These are phyloP conservation scores for Pontederia paniculata DNA, from an alignment of 176 grass and related monocot species.

Conservation along the genomic window DNA sequence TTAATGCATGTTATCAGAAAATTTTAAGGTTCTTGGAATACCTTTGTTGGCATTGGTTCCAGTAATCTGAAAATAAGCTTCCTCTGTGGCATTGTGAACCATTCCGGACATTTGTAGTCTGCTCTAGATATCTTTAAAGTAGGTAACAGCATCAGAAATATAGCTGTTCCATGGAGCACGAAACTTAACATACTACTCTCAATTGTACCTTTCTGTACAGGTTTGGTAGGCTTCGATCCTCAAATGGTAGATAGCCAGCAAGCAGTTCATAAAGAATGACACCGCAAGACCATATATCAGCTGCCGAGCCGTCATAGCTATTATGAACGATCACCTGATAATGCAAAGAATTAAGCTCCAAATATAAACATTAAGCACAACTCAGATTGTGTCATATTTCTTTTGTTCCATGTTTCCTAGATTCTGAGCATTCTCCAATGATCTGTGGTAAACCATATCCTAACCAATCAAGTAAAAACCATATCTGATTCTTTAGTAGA, in stretches of 20 bases:
- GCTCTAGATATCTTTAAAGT: slow-evolving; percentile 44
- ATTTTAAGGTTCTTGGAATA: slow-evolving; percentile 13
- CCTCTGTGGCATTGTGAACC: slow-evolving; percentile 46
- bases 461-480: no score
- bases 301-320: slow-evolving; percentile 43
- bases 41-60: slow-evolving; percentile 36
- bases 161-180: not conserved
- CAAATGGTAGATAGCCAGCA: slow-evolving; percentile 52
- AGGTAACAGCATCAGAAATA: slow-evolving; percentile 1
- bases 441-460: no score
- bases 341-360: slow-evolving; percentile 1
- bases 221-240: slow-evolving; percentile 39
- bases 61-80: slow-evolving; percentile 55
- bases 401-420: no score
- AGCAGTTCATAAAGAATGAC: slow-evolving; percentile 74
- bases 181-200: not conserved
- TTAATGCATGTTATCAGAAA: slow-evolving; percentile 1
- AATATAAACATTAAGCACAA: no score
- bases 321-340: slow-evolving; percentile 61
- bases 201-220: slow-evolving; percentile 51
- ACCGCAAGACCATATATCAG: slow-evolving; percentile 67
- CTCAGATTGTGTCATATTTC: no score
- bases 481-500: not conserved
- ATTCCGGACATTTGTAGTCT: slow-evolving; percentile 44
- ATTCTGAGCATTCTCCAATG: no score